phyloP scores from a whole-genome alignment of 2,329 filamentous ascomycete genomes.

The Verticillium zaregamsianum region DNA sequence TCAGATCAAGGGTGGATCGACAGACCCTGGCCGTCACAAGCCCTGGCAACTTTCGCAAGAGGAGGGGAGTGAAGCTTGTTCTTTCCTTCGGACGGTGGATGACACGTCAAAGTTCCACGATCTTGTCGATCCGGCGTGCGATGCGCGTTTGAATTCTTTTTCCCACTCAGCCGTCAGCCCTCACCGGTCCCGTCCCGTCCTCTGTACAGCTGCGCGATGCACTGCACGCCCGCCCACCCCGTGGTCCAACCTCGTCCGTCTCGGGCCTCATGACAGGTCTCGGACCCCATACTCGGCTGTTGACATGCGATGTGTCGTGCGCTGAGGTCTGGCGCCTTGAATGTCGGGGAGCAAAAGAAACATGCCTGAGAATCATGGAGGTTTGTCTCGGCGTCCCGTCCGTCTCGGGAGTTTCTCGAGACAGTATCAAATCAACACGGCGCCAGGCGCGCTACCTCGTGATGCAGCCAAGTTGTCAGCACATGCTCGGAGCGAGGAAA shows the following conservation, averaged over 20 bases:
- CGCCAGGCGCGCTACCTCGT: not conserved
- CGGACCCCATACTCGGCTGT: not conserved
- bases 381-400: not conserved
- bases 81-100: not conserved
- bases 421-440: not conserved
- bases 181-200: not conserved
- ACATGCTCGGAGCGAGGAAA: not conserved
- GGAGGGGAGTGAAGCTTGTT: slow-evolving; percentile 2
- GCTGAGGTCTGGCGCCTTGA: not conserved
- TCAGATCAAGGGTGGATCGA: slow-evolving; percentile 9
- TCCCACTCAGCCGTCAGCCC: not conserved
- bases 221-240: not conserved
- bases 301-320: not conserved
- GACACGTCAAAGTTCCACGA: not conserved
- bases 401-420: not conserved
- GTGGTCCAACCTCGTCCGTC: not conserved
- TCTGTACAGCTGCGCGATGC: no score
- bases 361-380: not conserved
- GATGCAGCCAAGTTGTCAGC: not conserved
- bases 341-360: not conserved
- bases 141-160: not conserved
- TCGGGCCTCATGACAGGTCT: not conserved
- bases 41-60: slow-evolving; percentile 3
- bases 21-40: not conserved
- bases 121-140: not conserved